A percentile compares a stretch with the other conserved stretches of the same genome.
phyloP scores from a whole-genome alignment of 2,329 filamentous ascomycete genomes.

The Aspergillus novofumigatus region DNA sequence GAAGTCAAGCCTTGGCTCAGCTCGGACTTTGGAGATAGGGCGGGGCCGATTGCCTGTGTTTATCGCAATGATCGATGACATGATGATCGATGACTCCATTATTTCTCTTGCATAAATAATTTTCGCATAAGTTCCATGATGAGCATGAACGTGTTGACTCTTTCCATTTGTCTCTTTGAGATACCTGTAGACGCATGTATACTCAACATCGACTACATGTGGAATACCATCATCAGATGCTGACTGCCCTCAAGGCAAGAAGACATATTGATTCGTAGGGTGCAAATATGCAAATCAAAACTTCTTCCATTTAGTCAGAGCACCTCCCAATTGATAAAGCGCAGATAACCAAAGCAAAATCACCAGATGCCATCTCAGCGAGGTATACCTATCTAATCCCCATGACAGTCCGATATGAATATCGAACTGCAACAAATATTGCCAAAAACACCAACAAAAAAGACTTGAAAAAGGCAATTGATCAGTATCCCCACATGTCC shows the following conservation, averaged over 20 bases:
- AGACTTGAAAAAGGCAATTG: not conserved
- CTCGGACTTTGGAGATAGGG: not conserved
- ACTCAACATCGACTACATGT: no score
- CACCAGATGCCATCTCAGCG: not conserved
- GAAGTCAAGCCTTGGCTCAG: not conserved
- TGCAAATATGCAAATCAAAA: not conserved
- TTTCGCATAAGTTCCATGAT: no score
- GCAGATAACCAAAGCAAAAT: not conserved
- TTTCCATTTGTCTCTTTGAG: no score
- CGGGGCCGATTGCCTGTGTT: no score
- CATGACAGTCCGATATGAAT: not conserved
- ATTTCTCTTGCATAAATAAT: no score
- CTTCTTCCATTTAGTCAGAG: not conserved
- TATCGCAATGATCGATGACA: no score
- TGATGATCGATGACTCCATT: no score
- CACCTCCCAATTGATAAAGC: not conserved
- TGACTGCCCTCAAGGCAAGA: no score
- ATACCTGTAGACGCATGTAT: no score
- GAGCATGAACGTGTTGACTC: no score
- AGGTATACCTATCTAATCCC: not conserved
- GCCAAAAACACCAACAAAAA: not conserved
- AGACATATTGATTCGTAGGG: no score
- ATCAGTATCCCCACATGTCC: slow-evolving; percentile 42
- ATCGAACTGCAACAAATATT: not conserved
- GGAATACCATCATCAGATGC: no score